Percentiles rank a stretch among this genome's conserved stretches.
phyloP scores from a whole-genome alignment of 1,284 basidiomycete genomes.

The Papiliotrema flavescens region DNA sequence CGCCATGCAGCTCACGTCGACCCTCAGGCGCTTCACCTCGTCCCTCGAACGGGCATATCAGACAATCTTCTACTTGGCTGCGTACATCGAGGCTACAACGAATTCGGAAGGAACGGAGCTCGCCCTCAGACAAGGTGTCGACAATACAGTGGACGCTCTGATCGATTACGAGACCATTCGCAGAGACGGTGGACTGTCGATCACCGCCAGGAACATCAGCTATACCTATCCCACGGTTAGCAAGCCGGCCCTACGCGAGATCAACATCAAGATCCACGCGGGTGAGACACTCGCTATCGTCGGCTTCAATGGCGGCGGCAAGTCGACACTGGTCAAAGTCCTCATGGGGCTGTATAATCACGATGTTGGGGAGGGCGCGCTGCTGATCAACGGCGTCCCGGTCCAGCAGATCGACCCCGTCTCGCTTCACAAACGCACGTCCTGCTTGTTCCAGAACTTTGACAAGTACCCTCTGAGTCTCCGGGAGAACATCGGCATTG shows the following conservation, averaged over 20 bases:
- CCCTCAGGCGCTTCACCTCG: constrained; percentile 59
- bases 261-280: constrained; percentile 64
- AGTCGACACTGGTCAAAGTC: constrained; percentile 74
- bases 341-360: constrained; percentile 64
- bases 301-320: constrained; percentile 56
- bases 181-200: constrained; percentile 52
- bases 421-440: constrained; percentile 67
- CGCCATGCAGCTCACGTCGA: constrained; percentile 65
- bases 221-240: constrained; percentile 71
- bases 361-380: constrained; percentile 50
- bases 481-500: constrained; percentile 58
- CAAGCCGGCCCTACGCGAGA: constrained; percentile 61
- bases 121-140: background rate
- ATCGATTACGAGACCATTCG: constrained; percentile 29
- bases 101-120: constrained; percentile 53
- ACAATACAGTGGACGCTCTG: constrained; percentile 44
- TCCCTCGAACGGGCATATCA: constrained; percentile 69
- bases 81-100: constrained; percentile 68
- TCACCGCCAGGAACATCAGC: constrained; percentile 65
- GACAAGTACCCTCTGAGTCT: constrained; percentile 69
- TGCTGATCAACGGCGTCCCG: constrained; percentile 65
- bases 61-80: constrained; percentile 73
- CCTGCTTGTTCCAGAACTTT: constrained; percentile 78
- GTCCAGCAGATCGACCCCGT: constrained; percentile 60
- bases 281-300: constrained; percentile 78